Percentiles rank a stretch among this genome's conserved stretches.
Conservation (phyloP, 331 rosid species). For the Telfairia occidentalis region DNA sequence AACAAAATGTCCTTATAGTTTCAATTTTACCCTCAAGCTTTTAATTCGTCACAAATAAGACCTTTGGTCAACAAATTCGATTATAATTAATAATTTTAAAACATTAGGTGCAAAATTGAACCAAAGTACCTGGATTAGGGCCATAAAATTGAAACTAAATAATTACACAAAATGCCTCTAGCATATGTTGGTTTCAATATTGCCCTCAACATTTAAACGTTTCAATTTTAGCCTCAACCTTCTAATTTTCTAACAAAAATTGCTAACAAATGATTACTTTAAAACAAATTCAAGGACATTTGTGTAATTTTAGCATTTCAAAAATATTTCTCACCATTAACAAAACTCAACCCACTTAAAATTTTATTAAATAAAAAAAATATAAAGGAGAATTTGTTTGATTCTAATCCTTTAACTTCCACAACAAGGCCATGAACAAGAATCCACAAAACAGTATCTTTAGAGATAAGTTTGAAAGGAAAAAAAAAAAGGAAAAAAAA, state of each 20-base stretch:
- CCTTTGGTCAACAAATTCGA: too few species aligned
- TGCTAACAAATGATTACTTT: too few species aligned
- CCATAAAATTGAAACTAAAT: too few species aligned
- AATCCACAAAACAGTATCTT: background rate
- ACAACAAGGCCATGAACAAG: background rate
- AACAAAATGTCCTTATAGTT: too few species aligned
- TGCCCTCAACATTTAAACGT: background rate
- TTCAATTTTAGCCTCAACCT: too few species aligned
- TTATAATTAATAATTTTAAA: too few species aligned
- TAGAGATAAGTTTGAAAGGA: background rate
- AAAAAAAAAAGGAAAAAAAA: background rate
- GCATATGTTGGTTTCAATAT: background rate
- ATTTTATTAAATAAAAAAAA: background rate
- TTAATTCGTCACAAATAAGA: too few species aligned
- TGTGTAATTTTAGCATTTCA: background rate
- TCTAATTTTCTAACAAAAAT: background rate
- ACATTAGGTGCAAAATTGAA: too few species aligned
- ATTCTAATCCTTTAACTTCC: background rate
- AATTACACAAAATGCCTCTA: too few species aligned
- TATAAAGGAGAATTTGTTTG: background rate
- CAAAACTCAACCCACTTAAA: background rate
- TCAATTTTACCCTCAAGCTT: too few species aligned
- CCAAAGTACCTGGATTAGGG: too few species aligned
- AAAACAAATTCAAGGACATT: background rate
- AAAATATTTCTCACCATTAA: background rate